Evolutionary conservation across 306 rosid genomes (phyloP), one percentile per base, ranked within the genome.

Genomic region (Geum urbanum): DNA sequence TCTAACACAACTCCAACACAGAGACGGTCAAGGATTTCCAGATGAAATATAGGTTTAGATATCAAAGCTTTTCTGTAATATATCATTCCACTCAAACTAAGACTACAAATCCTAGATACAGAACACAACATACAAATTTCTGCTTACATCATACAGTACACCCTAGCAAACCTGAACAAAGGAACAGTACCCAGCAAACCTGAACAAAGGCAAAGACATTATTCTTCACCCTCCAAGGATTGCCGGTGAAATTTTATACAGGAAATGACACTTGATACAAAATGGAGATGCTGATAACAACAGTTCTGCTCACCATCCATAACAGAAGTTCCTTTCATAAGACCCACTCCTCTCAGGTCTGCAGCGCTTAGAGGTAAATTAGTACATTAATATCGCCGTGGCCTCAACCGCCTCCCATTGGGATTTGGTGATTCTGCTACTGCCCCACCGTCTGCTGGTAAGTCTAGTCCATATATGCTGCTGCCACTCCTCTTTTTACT

Each of bases 401-500:
- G 65, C 81, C 92, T 80, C 69, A 81, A 5, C n/a, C 91, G 92
- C 86, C 92, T 80, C 60, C 81, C 84, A 63, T 76, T 85, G 40
- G 89, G 96, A 78, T 83, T 85, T 1, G 66, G 82, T 20, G 87
- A 87, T 71, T 89, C 96, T 32, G 84, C 85, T 47, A 81, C 76
- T 9, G 76, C 82, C 14, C 79, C 87, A 59, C 53, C 65, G 7
- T 86, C 92, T 20, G 81, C 89, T 13, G 90, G 88, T 46, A 87
- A 78, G 80, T 87, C 92, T 60, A 80, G 85, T 57, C 85, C 89
- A 0, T 74, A 81, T 76, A 84, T 75, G 73, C 90, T 83, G 74
- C 86, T 86, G 66, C 82, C 80, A 52, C 88, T 81, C 84, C 92
- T 81, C 84, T 91, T 88, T 84, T 86, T 77, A 74, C 82, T 77